phyloP scores from a whole-genome alignment of 2,329 filamentous ascomycete genomes.

The Didymella exigua region DNA sequence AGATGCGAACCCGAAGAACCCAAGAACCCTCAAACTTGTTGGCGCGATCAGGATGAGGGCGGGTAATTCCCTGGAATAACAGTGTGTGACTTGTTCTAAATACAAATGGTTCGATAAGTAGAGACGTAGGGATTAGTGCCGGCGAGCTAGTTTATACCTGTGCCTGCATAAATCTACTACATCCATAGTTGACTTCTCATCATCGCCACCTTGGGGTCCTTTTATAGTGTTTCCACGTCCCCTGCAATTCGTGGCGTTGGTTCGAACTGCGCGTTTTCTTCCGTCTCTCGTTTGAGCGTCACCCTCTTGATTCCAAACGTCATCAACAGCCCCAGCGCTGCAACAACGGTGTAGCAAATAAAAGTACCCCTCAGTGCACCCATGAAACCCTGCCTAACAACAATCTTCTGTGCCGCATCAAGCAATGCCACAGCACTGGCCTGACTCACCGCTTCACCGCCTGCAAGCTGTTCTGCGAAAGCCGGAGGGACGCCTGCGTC shows the following conservation, averaged over 20 bases:
- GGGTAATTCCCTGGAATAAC: too few relatives aligned
- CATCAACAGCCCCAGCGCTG: slow-evolving; percentile 39
- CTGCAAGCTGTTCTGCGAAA: slow-evolving; percentile 34
- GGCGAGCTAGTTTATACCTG: too few relatives aligned
- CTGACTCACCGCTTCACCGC: slow-evolving; percentile 43
- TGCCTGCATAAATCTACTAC: too few relatives aligned
- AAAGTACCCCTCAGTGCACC: slow-evolving; percentile 56
- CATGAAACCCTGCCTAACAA: slow-evolving; percentile 52
- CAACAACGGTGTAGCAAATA: slow-evolving; percentile 57
- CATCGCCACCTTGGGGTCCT: too few relatives aligned
- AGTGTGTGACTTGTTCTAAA: too few relatives aligned
- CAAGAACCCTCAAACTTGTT: too few relatives aligned
- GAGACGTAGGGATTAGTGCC: too few relatives aligned
- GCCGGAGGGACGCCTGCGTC: slow-evolving; percentile 24
- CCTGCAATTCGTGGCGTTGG: too few relatives aligned
- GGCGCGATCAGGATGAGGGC: too few relatives aligned
- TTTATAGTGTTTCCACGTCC: not conserved
- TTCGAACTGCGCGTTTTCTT: not conserved
- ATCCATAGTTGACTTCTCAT: not conserved
- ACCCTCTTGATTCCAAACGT: slow-evolving; percentile 44
- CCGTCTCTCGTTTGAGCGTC: slow-evolving; percentile 23
- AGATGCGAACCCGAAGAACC: too few relatives aligned
- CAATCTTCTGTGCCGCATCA: slow-evolving; percentile 37
- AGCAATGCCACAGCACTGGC: slow-evolving; percentile 30
- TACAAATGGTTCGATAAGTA: too few relatives aligned